A percentile compares a stretch with the other conserved stretches of the same genome.
Conservation (phyloP, 2,329 filamentous ascomycete genomes). For the Pseudogymnoascus sp. region DNA sequence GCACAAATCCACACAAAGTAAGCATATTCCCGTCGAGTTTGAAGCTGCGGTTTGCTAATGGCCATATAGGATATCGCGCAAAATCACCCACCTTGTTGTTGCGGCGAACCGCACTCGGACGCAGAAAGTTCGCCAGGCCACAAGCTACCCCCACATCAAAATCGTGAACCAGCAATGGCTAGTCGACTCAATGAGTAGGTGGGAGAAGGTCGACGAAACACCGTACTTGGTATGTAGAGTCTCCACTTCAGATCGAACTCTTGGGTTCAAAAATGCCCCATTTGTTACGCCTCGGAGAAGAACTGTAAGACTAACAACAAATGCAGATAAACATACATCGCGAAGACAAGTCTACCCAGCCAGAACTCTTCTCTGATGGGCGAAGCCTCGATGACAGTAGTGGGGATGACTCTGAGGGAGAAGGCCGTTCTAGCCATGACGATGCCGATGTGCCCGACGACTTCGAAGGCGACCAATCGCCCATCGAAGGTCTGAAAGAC, state of each 20-base stretch:
- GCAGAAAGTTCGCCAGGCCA: constrained; percentile 82
- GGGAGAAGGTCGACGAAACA: constrained; percentile 70
- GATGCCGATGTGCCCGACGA: constrained; percentile 44
- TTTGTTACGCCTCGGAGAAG: not conserved
- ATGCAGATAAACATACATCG: constrained; percentile 17
- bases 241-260: not conserved
- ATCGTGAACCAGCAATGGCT: constrained; percentile 93
- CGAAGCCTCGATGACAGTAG: constrained; percentile 27
- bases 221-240: constrained; percentile 50
- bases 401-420: constrained; percentile 23
- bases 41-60: constrained; percentile 11
- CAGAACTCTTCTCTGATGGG: not conserved
- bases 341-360: constrained; percentile 35
- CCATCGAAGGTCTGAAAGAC: constrained; percentile 48
- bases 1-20: constrained; percentile 48
- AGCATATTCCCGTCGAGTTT: not conserved
- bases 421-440: constrained; percentile 18
- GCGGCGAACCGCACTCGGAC: constrained; percentile 68
- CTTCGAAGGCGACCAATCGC: constrained; percentile 42
- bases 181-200: constrained; percentile 73
- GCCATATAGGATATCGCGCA: constrained; percentile 44
- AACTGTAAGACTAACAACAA: not conserved
- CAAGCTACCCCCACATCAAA: constrained; percentile 70
- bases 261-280: not conserved
- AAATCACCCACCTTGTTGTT: constrained; percentile 68